Evolutionary conservation across 2,329 filamentous ascomycete species (phyloP), one percentile per base, ranked within the genome.

Genomic region (Fusarium setosum): DNA sequence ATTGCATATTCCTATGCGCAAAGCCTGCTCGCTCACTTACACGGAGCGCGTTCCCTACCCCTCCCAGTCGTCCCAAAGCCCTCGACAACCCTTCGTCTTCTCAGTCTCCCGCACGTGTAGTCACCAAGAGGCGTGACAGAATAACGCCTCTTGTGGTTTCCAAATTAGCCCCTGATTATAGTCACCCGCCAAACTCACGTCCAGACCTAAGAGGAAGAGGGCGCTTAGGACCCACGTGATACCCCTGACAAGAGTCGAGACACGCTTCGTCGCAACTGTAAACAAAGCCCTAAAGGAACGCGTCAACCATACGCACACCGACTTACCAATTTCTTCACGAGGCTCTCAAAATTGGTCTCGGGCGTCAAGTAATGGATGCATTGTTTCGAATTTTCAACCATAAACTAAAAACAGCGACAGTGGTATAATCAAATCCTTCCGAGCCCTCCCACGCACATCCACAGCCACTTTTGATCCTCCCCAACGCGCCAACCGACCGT

Each of bases 261-360:
- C 68, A 68, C 50, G 61, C 51, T 68, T 58, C 60, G 56, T 63
- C 44, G 52, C 55, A 48, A 58, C 53, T 59, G 68, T 69, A 63
- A 72, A 72, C 61, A 71, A 67, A 72, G 61, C 68, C 70, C 67
- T 69, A 70, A 65, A 26, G 32, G 35, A 45, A 44, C 68, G 66
- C 62, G 58, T 70, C 55, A 32, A 23, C n/a, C 20, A 56, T 48
- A 48, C 55, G 42, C 58, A 34, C 53, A 52, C 29, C 45, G 17
- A 23, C 37, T 63, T 40, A 21, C n/a, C 26, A 50, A n/a, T n/a
- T 40, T 18, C 37, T 21, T 32, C 17, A 15, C n/a, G 20, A 24
- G 31, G 18, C 18, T 44, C 31, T 21, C 8, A n/a, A 44, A 47
- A 34, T n/a, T 13, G 8, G 13, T n/a, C 26, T 20, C 21, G 17